phyloP scores from a whole-genome alignment of 78 protist species.

The Polysphondylium violaceum region DNA sequence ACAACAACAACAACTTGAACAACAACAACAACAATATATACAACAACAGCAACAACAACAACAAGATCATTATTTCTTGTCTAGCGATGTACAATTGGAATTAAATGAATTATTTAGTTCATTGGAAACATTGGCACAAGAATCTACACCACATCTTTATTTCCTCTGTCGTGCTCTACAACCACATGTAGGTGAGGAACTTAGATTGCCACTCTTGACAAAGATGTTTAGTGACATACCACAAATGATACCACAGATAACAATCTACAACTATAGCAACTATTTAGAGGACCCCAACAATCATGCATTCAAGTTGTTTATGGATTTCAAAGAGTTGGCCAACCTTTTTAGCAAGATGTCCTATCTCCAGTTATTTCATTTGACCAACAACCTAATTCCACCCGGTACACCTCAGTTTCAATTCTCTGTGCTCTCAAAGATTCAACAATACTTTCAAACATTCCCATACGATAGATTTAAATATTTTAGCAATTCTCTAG shows the following conservation, averaged over 20 bases:
- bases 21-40: constrained; percentile 16
- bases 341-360: constrained; percentile 34
- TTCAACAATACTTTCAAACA: constrained; percentile 61
- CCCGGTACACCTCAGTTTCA: constrained; percentile 80
- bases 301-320: constrained; percentile 70
- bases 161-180: constrained; percentile 50
- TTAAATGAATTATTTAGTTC: constrained; percentile 18
- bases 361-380: constrained; percentile 63
- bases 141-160: constrained; percentile 50
- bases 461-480: constrained; percentile 24
- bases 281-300: constrained; percentile 43
- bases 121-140: constrained; percentile 21
- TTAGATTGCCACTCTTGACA: constrained; percentile 38
- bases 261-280: not conserved
- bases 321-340: constrained; percentile 75
- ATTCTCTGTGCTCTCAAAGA: constrained; percentile 34
- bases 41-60: constrained; percentile 14
- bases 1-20: constrained; percentile 4
- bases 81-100: constrained; percentile 22
- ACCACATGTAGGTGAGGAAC: constrained; percentile 57
- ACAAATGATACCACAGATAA: constrained; percentile 42
- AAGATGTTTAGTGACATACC: constrained; percentile 83
- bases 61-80: constrained; percentile 11
- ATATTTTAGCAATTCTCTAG: not conserved
- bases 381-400: constrained; percentile 82